Conservation (phyloP, 2,329 filamentous ascomycete genomes). For the Trichoderma pleuroti region DNA sequence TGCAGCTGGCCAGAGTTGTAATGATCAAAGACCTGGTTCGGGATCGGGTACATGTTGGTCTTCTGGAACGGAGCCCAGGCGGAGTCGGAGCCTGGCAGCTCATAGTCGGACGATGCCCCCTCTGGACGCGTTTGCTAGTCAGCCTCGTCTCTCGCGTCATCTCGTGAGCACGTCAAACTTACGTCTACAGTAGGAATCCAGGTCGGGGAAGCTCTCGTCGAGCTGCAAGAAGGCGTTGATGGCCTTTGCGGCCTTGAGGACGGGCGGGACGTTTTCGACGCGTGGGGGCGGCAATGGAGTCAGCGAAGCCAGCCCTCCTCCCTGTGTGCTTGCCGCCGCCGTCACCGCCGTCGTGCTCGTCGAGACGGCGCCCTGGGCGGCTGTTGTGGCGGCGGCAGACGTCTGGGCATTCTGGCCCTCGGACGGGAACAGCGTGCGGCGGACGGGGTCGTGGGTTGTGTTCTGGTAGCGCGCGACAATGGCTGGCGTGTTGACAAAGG, state of each 20-base stretch:
- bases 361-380: background rate
- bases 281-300: conserved; percentile 43
- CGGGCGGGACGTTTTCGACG: conserved; percentile 54
- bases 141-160: conserved; percentile 22
- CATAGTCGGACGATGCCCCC: conserved; percentile 89
- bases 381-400: conserved; percentile 18
- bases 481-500: conserved; percentile 72
- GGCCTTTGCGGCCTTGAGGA: conserved; percentile 76
- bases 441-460: conserved; percentile 44
- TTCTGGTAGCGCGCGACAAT: conserved; percentile 47
- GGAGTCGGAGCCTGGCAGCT: conserved; percentile 62
- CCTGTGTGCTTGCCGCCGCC: conserved; percentile 25
- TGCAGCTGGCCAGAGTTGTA: conserved; percentile 83
- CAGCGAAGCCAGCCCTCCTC: conserved; percentile 31
- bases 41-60: conserved; percentile 81
- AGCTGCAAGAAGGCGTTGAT: conserved; percentile 74
- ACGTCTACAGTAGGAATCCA: conserved; percentile 88
- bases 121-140: conserved; percentile 49
- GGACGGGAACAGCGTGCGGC: conserved; percentile 49
- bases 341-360: conserved; percentile 27
- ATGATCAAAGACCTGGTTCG: conserved; percentile 87
- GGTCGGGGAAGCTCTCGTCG: conserved; percentile 79
- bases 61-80: conserved; percentile 90
- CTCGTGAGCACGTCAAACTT: conserved; percentile 40
- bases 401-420: conserved; percentile 28